Evolutionary conservation across 257 asterid species (phyloP).

Genomic region (Misopates orontium): DNA sequence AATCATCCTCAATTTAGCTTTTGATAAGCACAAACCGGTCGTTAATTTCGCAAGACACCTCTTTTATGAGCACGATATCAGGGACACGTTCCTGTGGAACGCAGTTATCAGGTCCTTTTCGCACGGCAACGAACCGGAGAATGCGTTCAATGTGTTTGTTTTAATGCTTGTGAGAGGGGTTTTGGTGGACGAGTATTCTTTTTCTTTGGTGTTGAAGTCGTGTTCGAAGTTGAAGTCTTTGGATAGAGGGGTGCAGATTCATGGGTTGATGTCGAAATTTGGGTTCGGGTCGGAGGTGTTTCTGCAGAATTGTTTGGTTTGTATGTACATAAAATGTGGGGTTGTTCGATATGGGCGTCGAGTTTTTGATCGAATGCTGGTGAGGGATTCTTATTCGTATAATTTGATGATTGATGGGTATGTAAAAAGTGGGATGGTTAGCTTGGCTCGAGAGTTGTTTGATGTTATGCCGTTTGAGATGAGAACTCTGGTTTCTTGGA

Average conservation of each 20-base stretch:
- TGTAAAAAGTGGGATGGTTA: slow-evolving; percentile 66
- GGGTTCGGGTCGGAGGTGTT: slow-evolving; percentile 57
- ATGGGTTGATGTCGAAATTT: slow-evolving; percentile 63
- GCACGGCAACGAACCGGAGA: slow-evolving; percentile 51
- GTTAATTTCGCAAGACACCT: slow-evolving; percentile 55
- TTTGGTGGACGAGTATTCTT: slow-evolving; percentile 59
- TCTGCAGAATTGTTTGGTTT: slow-evolving; percentile 65
- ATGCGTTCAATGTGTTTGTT: slow-evolving; percentile 59
- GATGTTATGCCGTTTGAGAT: slow-evolving; percentile 51
- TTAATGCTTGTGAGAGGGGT: slow-evolving; percentile 70
- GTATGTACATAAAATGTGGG: slow-evolving; percentile 61
- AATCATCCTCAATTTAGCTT: slow-evolving; percentile 50
- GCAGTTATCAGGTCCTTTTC: slow-evolving; percentile 60
- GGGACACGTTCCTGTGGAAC: slow-evolving; percentile 77
- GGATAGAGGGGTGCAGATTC: slow-evolving; percentile 65
- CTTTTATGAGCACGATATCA: slow-evolving; percentile 35
- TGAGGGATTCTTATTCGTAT: slow-evolving; percentile 65
- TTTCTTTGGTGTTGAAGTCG: slow-evolving; percentile 68
- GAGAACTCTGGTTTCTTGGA: slow-evolving; percentile 79
- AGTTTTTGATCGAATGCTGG: slow-evolving; percentile 59
- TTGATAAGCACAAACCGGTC: slow-evolving; percentile 43
- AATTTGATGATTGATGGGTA: slow-evolving; percentile 87
- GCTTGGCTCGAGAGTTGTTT: slow-evolving; percentile 59
- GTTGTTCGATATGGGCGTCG: slow-evolving; percentile 45
- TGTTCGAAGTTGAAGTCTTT: slow-evolving; percentile 52